Evolutionary conservation across 495 filamentous ascomycete genomes (phyloP), one percentile per base, ranked within the genome.

Genomic region (Penicillium taxi): DNA sequence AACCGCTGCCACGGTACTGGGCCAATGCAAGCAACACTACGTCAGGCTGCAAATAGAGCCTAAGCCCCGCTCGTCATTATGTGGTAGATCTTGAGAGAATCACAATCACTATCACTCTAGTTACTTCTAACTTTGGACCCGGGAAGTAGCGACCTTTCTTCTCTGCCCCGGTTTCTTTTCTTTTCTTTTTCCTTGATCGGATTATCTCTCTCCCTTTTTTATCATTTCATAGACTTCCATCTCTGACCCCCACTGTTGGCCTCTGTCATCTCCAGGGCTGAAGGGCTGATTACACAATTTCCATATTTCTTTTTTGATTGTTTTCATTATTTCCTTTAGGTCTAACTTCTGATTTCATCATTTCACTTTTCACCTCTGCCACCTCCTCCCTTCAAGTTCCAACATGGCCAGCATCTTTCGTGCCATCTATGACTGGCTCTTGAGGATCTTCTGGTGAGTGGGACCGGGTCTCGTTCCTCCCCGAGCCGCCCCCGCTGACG

Each of bases 401-500:
- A 70, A 38, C 65, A 93, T 89, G 84, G 82, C 85, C 39, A 82
- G 84, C 52, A 67, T 94, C 61, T 94, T 98, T 68, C 84, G 82
- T 43, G 75, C 75, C 67, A 83, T 98, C 63, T 98, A 96, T 77
- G 90, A 98, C 79, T 96, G 87, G 87, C 74, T 98, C 59, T 65
- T 98, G 66, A 80, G 89, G 72, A 81, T 94, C 48, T 96, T 98
- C 68, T 98, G 91, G 91, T 98, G 72, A 77, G 88, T 80, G 41
- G 63, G 57, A 56, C 61, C 62, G 39, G 26, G 37, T 37, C 33
- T 36, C 42, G 47, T 26, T 40, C 39, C 31, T 26, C 35, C 45
- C 39, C 58, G 59, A 56, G 43, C 59, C 58, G 56, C 62, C 60
- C 63, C 61, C 58, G 58, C 59, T 52, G 44, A 44, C 25, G 44